A percentile compares a stretch with the other conserved stretches of the same genome.
These are phyloP conservation scores for Daldinia vernicosa DNA, from an alignment of 495 filamentous ascomycete genomes.

Conservation along the genomic window DNA sequence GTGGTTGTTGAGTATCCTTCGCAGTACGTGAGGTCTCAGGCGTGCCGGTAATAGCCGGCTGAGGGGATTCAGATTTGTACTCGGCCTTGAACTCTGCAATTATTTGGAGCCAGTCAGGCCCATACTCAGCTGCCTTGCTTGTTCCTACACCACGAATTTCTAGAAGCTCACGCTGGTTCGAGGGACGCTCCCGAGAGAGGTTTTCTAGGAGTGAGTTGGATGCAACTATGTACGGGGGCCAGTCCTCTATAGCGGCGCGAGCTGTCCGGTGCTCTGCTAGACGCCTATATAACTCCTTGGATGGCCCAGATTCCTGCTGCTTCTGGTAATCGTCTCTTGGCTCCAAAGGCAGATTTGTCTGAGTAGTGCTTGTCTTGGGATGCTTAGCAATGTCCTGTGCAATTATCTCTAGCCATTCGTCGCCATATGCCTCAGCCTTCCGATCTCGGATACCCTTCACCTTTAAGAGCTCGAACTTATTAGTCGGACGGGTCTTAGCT, in stretches of 20 bases:
- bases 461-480: conserved; percentile 7
- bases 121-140: conserved; percentile 3
- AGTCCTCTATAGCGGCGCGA: not conserved
- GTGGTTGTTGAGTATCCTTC: not conserved
- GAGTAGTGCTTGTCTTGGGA: not conserved
- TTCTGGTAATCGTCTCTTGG: not conserved
- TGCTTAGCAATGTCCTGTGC: not conserved
- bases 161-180: conserved; percentile 24
- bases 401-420: conserved; percentile 18
- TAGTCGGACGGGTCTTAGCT: not conserved
- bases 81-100: conserved; percentile 18
- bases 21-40: not conserved
- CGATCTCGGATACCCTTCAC: not conserved
- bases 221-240: conserved; percentile 7
- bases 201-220: conserved; percentile 20
- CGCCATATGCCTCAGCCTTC: conserved; percentile 8
- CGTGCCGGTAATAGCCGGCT: not conserved
- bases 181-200: conserved; percentile 16
- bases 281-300: conserved; percentile 9
- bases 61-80: not conserved
- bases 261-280: conserved; percentile 17
- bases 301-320: not conserved
- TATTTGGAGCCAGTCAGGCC: conserved; percentile 21
- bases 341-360: not conserved
- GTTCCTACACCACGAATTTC: conserved; percentile 4